Conservation (phyloP, 106 monocot genomes). For the Allium sativum region DNA sequence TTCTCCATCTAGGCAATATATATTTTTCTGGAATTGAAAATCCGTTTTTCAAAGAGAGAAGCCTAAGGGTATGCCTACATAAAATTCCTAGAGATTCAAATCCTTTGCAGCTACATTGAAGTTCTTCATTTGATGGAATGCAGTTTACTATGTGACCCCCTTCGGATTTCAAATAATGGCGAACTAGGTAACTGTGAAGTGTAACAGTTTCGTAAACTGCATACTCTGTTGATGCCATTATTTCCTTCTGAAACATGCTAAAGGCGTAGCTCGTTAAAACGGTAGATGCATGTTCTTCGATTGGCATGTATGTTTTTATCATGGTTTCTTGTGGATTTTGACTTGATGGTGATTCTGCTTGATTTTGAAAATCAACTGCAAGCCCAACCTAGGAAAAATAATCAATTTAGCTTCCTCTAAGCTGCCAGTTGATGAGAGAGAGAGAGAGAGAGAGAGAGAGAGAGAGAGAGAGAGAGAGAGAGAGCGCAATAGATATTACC, state of each 20-base stretch:
- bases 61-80: conserved; percentile 56
- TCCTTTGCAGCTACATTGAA: conserved; percentile 67
- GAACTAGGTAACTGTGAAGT: conserved; percentile 40
- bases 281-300: conserved; percentile 78
- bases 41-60: conserved; percentile 61
- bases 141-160: conserved; percentile 53
- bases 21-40: conserved; percentile 65
- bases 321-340: conserved; percentile 35
- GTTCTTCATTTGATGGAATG: conserved; percentile 37
- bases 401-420: no score
- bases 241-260: conserved; percentile 64
- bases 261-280: conserved; percentile 62
- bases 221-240: conserved; percentile 56
- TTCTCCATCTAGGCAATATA: conserved; percentile 42
- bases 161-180: conserved; percentile 52
- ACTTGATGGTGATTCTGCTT: conserved; percentile 46
- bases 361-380: conserved; percentile 78
- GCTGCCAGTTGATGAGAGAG: no score
- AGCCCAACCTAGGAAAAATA: conserved; percentile 46
- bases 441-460: no score
- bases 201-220: conserved; percentile 48
- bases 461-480: no score
- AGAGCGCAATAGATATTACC: conserved; percentile 26
- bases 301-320: conserved; percentile 65
- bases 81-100: conserved; percentile 59